Percentiles rank a stretch among this genome's conserved stretches.
These are phyloP conservation scores for Tylopilus sp. DNA, from an alignment of 768 basidiomycete genomes.

Conservation along the genomic window DNA sequence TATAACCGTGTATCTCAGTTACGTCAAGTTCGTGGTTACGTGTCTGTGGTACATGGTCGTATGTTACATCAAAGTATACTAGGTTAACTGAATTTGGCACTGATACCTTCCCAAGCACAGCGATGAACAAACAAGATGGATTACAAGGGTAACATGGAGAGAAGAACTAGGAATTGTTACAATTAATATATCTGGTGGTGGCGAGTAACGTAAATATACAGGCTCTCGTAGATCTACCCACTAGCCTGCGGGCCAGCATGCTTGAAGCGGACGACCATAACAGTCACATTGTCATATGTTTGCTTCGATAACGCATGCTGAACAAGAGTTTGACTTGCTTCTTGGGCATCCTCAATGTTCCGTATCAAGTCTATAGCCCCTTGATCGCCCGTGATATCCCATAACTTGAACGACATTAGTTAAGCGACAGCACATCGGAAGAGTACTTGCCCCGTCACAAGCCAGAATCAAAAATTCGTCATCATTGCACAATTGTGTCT, in stretches of 20 bases:
- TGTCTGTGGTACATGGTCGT: no score
- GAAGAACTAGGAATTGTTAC: conserved; percentile 3
- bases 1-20: no score
- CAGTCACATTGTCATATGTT: conserved; percentile 94
- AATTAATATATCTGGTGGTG: conserved; percentile 2
- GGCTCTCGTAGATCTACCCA: conserved; percentile 6
- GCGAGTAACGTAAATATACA: not conserved
- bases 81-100: not conserved
- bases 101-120: not conserved
- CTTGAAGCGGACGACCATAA: conserved; percentile 84
- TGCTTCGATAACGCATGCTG: conserved; percentile 84
- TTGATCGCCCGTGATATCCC: conserved; percentile 95
- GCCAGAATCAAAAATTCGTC: conserved; percentile 96
- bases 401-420: conserved; percentile 56
- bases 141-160: conserved; percentile 5
- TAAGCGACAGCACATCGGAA: not conserved
- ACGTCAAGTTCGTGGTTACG: no score
- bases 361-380: conserved; percentile 83
- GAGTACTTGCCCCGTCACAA: conserved; percentile 85
- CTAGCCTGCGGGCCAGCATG: conserved; percentile 11
- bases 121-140: conserved; percentile 1
- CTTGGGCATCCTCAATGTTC: conserved; percentile 70
- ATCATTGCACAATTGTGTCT: conserved; percentile 83
- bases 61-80: conserved; percentile 1
- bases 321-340: conserved; percentile 73